phyloP scores from a whole-genome alignment of 495 filamentous ascomycete genomes.

The Parathielavia appendiculata region DNA sequence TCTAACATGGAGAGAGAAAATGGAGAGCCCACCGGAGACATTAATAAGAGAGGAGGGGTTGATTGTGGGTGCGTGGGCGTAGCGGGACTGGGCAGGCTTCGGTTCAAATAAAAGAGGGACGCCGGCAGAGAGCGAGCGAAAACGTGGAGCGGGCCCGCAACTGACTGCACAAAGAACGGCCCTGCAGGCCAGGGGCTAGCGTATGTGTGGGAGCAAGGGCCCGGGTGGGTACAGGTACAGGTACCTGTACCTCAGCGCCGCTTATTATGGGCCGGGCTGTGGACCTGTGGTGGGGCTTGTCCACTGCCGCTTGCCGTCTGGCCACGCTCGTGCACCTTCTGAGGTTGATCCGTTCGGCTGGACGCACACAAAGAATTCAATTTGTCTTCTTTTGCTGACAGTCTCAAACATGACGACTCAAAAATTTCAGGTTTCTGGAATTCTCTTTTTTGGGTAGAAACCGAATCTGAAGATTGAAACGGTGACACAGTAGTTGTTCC shows the following conservation, averaged over 20 bases:
- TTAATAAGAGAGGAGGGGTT: conserved; percentile 8
- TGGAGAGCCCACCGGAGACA: conserved; percentile 22
- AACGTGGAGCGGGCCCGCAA: conserved; percentile 16
- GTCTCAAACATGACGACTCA: background rate
- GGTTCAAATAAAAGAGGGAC: conserved; percentile 33
- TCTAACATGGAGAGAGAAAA: conserved; percentile 30
- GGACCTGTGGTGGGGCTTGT: conserved; percentile 19
- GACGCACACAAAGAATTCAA: conserved; percentile 6
- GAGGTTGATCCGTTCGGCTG: conserved; percentile 8
- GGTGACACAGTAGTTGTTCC: background rate
- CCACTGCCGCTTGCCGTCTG: conserved; percentile 31
- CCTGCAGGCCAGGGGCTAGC: conserved; percentile 11
- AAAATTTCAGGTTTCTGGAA: background rate
- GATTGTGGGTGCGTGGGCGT: conserved; percentile 20
- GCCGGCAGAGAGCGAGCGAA: conserved; percentile 16
- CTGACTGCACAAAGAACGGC: conserved; percentile 16
- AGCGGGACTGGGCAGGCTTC: conserved; percentile 28
- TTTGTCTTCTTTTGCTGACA: background rate
- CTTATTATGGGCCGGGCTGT: conserved; percentile 6
- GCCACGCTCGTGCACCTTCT: conserved; percentile 12
- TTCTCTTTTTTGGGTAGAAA: background rate
- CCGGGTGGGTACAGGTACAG: conserved; percentile 14
- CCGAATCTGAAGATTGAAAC: background rate
- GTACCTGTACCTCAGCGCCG: conserved; percentile 17
- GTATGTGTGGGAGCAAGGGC: conserved; percentile 9